phyloP scores from a whole-genome alignment of 139 green algal species.

The Pseudopediastrum boryanum region DNA sequence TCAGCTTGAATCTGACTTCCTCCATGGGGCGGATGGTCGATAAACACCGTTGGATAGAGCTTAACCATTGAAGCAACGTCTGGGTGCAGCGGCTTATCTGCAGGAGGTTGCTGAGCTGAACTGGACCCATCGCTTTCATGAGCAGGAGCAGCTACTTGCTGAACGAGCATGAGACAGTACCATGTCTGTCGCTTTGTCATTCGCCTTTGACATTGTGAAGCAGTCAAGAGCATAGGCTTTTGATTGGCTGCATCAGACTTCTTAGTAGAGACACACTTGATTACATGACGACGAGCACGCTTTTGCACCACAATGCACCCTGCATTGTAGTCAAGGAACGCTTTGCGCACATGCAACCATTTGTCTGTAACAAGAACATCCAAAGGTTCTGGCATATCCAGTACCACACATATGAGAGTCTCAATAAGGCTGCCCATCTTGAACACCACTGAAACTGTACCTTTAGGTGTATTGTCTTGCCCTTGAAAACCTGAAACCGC shows the following conservation, averaged over 20 bases:
- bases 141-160: background rate
- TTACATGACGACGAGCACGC: background rate
- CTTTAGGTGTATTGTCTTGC: background rate
- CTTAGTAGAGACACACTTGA: background rate
- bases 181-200: background rate
- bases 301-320: background rate
- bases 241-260: background rate
- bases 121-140: background rate
- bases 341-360: background rate
- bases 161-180: background rate
- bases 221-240: background rate
- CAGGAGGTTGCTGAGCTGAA: background rate
- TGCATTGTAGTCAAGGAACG: background rate
- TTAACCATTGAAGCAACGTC: too few species aligned
- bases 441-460: background rate
- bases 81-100: background rate
- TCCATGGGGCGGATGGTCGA: slow-evolving; percentile 5
- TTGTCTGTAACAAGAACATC: slow-evolving; percentile 13
- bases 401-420: slow-evolving; percentile 4
- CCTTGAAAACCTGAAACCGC: background rate
- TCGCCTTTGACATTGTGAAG: background rate
- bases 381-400: slow-evolving; percentile 14
- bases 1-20: background rate
- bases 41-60: slow-evolving; percentile 20
- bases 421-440: too few species aligned